Evolutionary conservation across 129 eudicot genomes (phyloP).

Genomic region (Tagetes erecta): DNA sequence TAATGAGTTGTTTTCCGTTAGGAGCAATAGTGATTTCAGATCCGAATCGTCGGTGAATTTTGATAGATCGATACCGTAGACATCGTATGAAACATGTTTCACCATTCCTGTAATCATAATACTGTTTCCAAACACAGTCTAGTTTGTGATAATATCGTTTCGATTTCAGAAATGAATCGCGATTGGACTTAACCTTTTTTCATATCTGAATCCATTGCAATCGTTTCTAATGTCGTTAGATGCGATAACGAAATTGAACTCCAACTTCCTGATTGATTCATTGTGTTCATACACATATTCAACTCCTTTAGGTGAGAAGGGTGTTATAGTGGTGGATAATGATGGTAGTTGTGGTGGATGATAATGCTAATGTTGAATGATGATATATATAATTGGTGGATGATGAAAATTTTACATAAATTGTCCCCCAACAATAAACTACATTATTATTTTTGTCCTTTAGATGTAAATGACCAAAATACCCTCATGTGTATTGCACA

Average conservation of each 20-base stretch:
- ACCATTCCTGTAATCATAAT: constrained; percentile 45
- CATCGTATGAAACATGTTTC: constrained; percentile 48
- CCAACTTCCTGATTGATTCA: constrained; percentile 49
- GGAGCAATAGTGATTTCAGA: constrained; percentile 57
- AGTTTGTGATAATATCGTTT: constrained; percentile 41
- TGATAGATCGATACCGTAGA: constrained; percentile 58
- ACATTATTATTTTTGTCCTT: too few relatives aligned
- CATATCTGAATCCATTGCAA: constrained; percentile 66
- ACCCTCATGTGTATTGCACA: too few relatives aligned
- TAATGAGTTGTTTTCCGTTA: constrained; percentile 40
- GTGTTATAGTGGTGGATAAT: too few relatives aligned
- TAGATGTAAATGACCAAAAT: too few relatives aligned
- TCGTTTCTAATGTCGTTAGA: constrained; percentile 64
- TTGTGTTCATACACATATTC: constrained; percentile 40
- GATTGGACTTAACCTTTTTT: constrained; percentile 41
- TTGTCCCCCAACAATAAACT: too few relatives aligned
- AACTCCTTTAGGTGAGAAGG: constrained; percentile 25
- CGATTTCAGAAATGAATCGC: constrained; percentile 34
- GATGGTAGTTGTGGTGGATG: too few relatives aligned
- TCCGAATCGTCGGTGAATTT: constrained; percentile 52
- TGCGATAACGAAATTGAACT: constrained; percentile 51
- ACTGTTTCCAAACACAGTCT: constrained; percentile 43
- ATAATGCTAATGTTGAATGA: too few relatives aligned
- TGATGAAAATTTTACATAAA: too few relatives aligned
- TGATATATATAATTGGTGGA: too few relatives aligned